Evolutionary conservation across 257 asterid species (phyloP), one percentile per base, ranked within the genome.

Genomic region (Capsicum baccatum): DNA sequence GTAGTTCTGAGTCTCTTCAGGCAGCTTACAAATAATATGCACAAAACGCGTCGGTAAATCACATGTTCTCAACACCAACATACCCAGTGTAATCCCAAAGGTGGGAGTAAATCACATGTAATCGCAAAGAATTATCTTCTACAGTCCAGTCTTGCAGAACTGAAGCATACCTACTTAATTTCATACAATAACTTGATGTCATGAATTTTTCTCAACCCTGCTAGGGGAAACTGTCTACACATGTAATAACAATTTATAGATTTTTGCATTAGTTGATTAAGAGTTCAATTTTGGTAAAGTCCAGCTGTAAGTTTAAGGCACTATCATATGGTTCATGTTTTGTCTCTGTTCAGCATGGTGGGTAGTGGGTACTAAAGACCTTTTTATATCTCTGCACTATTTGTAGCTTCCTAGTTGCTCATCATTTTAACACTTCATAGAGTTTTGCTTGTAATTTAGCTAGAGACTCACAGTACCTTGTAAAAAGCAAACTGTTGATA

Each of bases 301-400:
- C 47, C 33, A 54, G 59, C 82, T 78, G 13, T 78, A 78, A 19
- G 64, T 52, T 33, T 76, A 35, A 33, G 64, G 48, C 9, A 2
- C 44, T 78, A 54, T 78, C 82, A 78, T 78, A 78, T 54, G 82
- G 19, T 64, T 78, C 64, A 26, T 78, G 8, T 33, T 54, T 54
- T 78, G 26, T 35, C 33, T 78, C 50, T 54, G 82, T 78, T 14
- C 64, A 54, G 33, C 60, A 78, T 78, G 82, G 14, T 71, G 58
- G 35, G 12, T 60, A 16, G 33, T 69, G 79, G 79, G 14, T 54
- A 26, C 50, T 54, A 54, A 13, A 78, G 81, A 4, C 63, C 63
- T 52, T 50, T 74, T 74, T 52, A 14, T 52, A 57, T 76, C 81
- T 26, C 63, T 26, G 81, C 15, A 26, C 48, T 52, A 9, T 54